Base-by-base conservation (phyloP, 1,284 basidiomycete species). In the Tylopilus sp. region DNA sequence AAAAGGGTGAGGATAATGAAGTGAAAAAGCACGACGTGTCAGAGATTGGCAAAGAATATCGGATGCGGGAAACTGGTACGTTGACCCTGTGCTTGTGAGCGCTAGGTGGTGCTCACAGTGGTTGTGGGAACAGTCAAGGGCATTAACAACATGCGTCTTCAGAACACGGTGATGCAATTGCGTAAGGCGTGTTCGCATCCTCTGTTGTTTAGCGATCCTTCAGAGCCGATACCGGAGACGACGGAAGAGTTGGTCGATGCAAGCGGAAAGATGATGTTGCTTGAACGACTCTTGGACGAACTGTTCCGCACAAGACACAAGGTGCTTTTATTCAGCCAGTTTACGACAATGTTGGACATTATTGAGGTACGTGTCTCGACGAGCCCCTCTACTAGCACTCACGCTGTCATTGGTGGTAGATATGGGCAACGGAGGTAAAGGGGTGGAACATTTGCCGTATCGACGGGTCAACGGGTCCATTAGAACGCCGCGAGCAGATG, bases 251-350 rank as follows among this genome's bases (percentile, higher is more conserved):
- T 98, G 22, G 89, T 97, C 55, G 90, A 91, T 58, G 91, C 90
- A 0, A 96, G 94, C 66, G 97, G 97, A 24, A 99, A 99, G 85
- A 98, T 99, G 96, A 92, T 98, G 83, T 84, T 99, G 26, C 87
- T 99, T 0, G 95, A 98, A 70, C 90, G 96, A 16, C 81, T 99
- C 18, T 85, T 99, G 3, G 90, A 90, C 53, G 95, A 91, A 62
- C 81, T 99, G n/a, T 95, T 98, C 80, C 83, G 83, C 29, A 82
- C 90, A 16, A 89, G 87, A 9, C 97, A 98, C 81, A 97, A 97
- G 78, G 97, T 98, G 0, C 83, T 99, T 38, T 80, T 99, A 41
- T 99, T 99, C 81, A 93, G 93, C 63, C 96, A 98, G 81, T 98
- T 99, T 79, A 97, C 93, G 54, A 96, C 93, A 2, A 96, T 98